phyloP scores from a whole-genome alignment of 2,329 filamentous ascomycete species.

The Beauveria pseudobassiana region DNA sequence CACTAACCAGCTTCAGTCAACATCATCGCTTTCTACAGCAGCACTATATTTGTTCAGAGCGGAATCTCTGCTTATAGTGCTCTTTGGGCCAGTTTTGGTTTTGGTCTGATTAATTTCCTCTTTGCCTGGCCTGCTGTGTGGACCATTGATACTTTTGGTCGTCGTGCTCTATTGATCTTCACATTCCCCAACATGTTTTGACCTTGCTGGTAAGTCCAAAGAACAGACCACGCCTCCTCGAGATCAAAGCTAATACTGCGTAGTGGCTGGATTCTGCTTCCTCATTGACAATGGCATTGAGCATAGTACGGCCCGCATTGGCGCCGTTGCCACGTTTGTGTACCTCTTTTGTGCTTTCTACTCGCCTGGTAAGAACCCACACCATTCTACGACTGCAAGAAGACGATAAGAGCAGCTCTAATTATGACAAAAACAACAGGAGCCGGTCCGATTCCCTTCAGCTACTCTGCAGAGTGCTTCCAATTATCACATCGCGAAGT shows the following conservation, averaged over 20 bases:
- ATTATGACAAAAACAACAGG: constrained; percentile 16
- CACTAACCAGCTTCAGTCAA: constrained; percentile 25
- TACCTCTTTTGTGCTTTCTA: constrained; percentile 59
- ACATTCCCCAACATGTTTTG: constrained; percentile 60
- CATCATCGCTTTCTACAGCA: constrained; percentile 42
- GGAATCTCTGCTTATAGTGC: constrained; percentile 32
- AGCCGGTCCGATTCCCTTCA: constrained; percentile 51
- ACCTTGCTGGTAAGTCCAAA: constrained; percentile 34
- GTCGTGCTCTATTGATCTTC: constrained; percentile 50
- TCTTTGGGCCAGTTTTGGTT: constrained; percentile 36
- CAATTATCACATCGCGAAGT: constrained; percentile 52
- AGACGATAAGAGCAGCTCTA: too few relatives aligned
- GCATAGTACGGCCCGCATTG: constrained; percentile 37
- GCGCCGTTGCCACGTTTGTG: constrained; percentile 50
- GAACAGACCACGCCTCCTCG: too few relatives aligned
- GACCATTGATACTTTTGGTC: constrained; percentile 58
- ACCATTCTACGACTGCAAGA: not conserved
- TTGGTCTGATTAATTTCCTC: constrained; percentile 51
- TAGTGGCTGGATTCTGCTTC: constrained; percentile 28
- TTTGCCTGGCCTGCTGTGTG: constrained; percentile 56
- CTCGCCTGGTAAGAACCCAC: constrained; percentile 37
- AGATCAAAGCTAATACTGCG: not conserved
- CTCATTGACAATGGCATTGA: constrained; percentile 23
- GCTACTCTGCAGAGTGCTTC: constrained; percentile 53
- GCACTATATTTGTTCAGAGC: constrained; percentile 37